Evolutionary conservation across 1,139 yeast genomes (phyloP).

Genomic region (Protomyces lactucae-debilis): DNA sequence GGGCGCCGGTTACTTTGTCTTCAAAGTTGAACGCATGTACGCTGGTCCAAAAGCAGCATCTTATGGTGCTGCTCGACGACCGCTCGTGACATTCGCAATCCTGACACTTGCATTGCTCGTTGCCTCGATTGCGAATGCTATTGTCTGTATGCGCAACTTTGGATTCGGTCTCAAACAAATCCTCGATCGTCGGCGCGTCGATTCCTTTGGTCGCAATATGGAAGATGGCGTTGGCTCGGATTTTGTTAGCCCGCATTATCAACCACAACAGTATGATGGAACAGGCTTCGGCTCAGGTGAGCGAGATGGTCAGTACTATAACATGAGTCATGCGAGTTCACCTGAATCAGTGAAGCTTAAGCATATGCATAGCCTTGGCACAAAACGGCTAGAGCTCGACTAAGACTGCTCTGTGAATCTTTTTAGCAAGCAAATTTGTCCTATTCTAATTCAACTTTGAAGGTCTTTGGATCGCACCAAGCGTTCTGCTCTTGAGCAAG

Average conservation of each 20-base stretch:
- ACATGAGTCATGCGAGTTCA: neutral
- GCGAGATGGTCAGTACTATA: neutral
- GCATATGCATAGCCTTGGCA: neutral
- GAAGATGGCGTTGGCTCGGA: neutral
- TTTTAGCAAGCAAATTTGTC: neutral
- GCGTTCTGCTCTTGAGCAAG: too few relatives aligned
- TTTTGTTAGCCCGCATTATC: neutral
- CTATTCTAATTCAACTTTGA: neutral
- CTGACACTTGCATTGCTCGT: constrained; percentile 46
- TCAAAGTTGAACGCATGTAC: constrained; percentile 49
- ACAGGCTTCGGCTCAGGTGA: too few relatives aligned
- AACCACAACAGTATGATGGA: neutral
- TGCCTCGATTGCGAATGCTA: constrained; percentile 43
- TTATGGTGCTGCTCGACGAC: constrained; percentile 49
- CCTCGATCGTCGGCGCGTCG: constrained; percentile 14
- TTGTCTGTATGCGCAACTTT: constrained; percentile 43
- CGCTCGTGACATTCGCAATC: constrained; percentile 47
- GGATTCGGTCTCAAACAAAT: constrained; percentile 43
- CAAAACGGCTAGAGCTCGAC: neutral
- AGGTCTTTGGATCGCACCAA: too few relatives aligned
- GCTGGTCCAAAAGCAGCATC: constrained; percentile 46
- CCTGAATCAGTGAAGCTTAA: neutral
- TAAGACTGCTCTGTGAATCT: neutral
- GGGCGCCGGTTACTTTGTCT: constrained; percentile 50
- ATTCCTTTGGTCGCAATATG: neutral